Conservation (phyloP, 176 grass and related monocot species). For the Paspalum vaginatum region DNA sequence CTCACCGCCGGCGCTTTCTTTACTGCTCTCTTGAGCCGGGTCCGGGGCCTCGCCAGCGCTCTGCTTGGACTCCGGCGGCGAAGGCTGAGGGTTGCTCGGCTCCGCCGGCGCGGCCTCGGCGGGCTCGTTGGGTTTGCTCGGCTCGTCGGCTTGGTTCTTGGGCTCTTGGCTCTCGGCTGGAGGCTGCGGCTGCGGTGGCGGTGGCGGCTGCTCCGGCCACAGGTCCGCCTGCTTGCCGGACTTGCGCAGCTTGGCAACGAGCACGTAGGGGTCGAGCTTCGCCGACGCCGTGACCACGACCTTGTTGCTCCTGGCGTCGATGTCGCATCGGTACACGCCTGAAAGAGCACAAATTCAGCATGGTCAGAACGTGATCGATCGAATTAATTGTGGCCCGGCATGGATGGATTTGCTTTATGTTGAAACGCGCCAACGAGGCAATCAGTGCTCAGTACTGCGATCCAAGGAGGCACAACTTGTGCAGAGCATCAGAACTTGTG, state of each 20-base stretch:
- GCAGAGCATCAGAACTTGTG: too few relatives aligned
- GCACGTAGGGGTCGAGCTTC: constrained; percentile 46
- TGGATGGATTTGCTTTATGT: too few relatives aligned
- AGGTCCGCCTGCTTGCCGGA: constrained; percentile 67
- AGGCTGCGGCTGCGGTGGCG: constrained; percentile 6
- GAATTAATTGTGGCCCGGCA: too few relatives aligned
- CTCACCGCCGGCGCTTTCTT: background rate
- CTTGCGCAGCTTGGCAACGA: constrained; percentile 58
- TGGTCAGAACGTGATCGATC: background rate
- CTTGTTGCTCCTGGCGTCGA: constrained; percentile 63
- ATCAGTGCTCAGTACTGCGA: background rate
- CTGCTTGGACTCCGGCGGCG: constrained; percentile 24
- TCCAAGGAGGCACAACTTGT: background rate
- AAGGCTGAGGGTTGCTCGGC: constrained; percentile 20
- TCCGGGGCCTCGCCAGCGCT: background rate
- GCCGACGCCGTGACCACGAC: constrained; percentile 48
- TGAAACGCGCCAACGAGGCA: background rate
- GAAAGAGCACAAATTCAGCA: background rate
- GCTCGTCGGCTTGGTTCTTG: constrained; percentile 33
- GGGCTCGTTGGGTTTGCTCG: constrained; percentile 33
- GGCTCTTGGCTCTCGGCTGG: constrained; percentile 33
- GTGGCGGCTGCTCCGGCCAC: constrained; percentile 47
- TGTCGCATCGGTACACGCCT: constrained; percentile 59
- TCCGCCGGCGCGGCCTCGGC: constrained; percentile 15
- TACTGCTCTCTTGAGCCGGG: constrained; percentile 12